A percentile compares a stretch with the other conserved stretches of the same genome.
phyloP scores from a whole-genome alignment of 2,329 filamentous ascomycete species.

The Passalora sequoiae region DNA sequence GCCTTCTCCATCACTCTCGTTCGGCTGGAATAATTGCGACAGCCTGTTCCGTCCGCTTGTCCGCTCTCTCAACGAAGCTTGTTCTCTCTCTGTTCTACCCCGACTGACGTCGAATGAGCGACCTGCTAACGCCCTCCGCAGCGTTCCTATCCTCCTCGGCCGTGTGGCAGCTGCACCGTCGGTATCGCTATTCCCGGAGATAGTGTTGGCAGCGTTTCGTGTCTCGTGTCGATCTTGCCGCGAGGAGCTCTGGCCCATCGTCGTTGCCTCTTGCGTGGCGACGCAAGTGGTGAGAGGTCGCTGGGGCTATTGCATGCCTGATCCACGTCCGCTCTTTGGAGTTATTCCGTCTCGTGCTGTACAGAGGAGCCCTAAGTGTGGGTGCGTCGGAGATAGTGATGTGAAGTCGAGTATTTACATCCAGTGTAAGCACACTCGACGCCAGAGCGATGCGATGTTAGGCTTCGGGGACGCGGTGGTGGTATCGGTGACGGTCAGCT shows the following conservation, averaged over 20 bases:
- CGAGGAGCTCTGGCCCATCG: conserved; percentile 33
- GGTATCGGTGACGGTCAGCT: too few species aligned
- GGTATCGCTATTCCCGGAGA: background rate
- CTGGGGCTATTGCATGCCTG: conserved; percentile 11
- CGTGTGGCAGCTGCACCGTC: background rate
- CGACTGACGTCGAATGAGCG: background rate
- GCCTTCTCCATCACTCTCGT: conserved; percentile 1
- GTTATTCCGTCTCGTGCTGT: too few species aligned
- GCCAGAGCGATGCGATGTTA: too few species aligned
- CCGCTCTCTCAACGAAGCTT: background rate
- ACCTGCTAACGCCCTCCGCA: background rate
- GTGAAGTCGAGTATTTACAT: too few species aligned
- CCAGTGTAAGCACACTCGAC: too few species aligned
- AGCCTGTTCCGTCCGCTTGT: conserved; percentile 4
- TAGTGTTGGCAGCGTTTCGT: background rate
- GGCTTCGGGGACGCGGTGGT: too few species aligned
- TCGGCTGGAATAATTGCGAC: conserved; percentile 8
- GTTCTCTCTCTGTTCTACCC: background rate
- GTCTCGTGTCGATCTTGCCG: conserved; percentile 13
- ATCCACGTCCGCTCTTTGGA: too few species aligned
- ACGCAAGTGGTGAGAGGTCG: background rate
- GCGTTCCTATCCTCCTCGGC: background rate
- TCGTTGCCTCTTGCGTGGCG: conserved; percentile 13
- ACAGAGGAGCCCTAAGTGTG: too few species aligned
- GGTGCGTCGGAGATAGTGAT: too few species aligned